These are phyloP conservation scores for Skeletonema grethae DNA, from an alignment of 108 stramenopile genomes.

Conservation along the genomic window DNA sequence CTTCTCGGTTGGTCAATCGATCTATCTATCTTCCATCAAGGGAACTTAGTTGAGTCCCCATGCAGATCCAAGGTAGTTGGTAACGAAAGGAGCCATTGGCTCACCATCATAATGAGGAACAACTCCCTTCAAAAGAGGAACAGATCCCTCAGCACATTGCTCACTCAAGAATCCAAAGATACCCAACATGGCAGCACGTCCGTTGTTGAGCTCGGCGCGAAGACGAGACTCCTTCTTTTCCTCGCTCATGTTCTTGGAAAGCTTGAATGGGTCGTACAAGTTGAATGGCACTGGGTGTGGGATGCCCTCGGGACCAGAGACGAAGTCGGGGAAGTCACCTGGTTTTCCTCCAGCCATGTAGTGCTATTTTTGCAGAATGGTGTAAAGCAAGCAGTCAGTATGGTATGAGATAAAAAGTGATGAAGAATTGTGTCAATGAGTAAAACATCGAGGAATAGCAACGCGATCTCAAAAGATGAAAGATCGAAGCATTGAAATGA, in stretches of 20 bases:
- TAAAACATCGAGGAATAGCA: too few species aligned
- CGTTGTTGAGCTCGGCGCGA: slow-evolving; percentile 74
- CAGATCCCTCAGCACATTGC: slow-evolving; percentile 60
- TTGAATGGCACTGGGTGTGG: slow-evolving; percentile 81
- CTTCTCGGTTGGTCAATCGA: not conserved
- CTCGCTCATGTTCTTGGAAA: slow-evolving; percentile 63
- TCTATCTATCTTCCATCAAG: not conserved
- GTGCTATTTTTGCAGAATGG: slow-evolving; percentile 21
- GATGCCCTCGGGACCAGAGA: slow-evolving; percentile 39
- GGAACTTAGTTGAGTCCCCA: slow-evolving; percentile 7
- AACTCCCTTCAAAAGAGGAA: slow-evolving; percentile 50
- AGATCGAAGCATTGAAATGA: too few species aligned
- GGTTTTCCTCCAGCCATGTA: slow-evolving; percentile 68
- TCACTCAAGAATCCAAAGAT: slow-evolving; percentile 78
- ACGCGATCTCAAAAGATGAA: too few species aligned
- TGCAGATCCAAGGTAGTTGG: slow-evolving; percentile 39
- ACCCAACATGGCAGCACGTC: slow-evolving; percentile 78
- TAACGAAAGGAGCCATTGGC: slow-evolving; percentile 47
- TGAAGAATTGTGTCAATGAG: not conserved
- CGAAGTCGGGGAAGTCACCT: slow-evolving; percentile 58
- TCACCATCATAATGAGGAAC: slow-evolving; percentile 47
- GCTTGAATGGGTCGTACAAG: slow-evolving; percentile 76
- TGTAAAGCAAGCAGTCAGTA: not conserved
- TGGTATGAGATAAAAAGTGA: not conserved
- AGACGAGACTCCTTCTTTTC: slow-evolving; percentile 67